phyloP scores from a whole-genome alignment of 805 yeast species.

The Metschnikowia noctiluminum region DNA sequence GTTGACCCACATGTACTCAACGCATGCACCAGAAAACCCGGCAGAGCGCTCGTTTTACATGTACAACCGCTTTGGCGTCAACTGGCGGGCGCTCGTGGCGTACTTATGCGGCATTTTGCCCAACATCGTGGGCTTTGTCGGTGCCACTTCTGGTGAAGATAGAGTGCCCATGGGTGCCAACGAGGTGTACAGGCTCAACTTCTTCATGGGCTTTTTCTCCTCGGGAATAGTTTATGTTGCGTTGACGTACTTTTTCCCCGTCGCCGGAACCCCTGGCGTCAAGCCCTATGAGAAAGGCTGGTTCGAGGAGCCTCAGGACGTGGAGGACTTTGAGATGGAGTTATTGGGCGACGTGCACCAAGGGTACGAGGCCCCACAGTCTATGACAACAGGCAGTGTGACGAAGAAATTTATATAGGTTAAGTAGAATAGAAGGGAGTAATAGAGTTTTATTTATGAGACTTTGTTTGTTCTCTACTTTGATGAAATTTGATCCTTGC shows the following conservation, averaged over 20 bases:
- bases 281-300: conserved; percentile 52
- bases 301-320: conserved; percentile 61
- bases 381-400: conserved; percentile 8
- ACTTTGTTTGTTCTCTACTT: too few species aligned
- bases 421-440: too few species aligned
- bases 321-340: conserved; percentile 56
- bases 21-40: conserved; percentile 34
- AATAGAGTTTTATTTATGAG: too few species aligned
- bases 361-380: conserved; percentile 16
- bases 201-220: conserved; percentile 68
- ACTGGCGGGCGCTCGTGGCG: conserved; percentile 83
- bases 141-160: conserved; percentile 66
- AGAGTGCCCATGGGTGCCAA: conserved; percentile 75
- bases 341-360: conserved; percentile 27
- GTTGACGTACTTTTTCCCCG: conserved; percentile 52
- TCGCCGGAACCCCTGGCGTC: conserved; percentile 34
- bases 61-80: conserved; percentile 61
- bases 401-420: not conserved
- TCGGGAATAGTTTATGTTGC: conserved; percentile 54
- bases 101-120: conserved; percentile 79
- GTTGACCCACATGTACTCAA: conserved; percentile 60
- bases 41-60: conserved; percentile 44
- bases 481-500: too few species aligned
- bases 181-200: conserved; percentile 67
- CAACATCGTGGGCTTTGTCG: conserved; percentile 83